These are phyloP conservation scores for Nakaseomyces nivariensis DNA, from an alignment of 1,139 yeast genomes.

Conservation along the genomic window DNA sequence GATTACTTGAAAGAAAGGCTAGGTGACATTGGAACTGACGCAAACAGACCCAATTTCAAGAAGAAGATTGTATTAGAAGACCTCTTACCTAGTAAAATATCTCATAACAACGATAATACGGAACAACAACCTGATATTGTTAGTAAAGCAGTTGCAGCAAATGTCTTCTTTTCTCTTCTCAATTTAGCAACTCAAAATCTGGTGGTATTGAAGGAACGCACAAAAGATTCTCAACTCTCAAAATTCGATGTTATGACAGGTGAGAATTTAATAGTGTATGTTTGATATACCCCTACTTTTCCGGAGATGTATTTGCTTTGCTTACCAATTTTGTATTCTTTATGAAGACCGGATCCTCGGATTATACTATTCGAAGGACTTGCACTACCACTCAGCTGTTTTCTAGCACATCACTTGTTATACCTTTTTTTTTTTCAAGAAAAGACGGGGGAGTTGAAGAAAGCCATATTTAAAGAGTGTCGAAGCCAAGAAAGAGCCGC, in stretches of 20 bases:
- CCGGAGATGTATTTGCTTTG: too few species aligned
- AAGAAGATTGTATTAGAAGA: conserved; percentile 21
- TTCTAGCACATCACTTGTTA: too few species aligned
- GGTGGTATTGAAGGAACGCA: conserved; percentile 7
- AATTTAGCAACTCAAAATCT: conserved; percentile 23
- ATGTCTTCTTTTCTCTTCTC: conserved; percentile 25
- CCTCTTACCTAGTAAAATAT: conserved; percentile 21
- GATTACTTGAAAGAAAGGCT: conserved; percentile 22
- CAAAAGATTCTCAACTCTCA: neutral
- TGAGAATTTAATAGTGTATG: conserved; percentile 1
- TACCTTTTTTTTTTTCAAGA: too few species aligned
- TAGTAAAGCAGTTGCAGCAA: conserved; percentile 23
- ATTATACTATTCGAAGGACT: too few species aligned
- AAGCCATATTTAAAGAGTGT: neutral
- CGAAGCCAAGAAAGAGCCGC: neutral
- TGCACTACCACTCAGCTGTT: too few species aligned
- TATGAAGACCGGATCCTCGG: too few species aligned
- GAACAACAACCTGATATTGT: conserved; percentile 6
- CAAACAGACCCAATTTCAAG: conserved; percentile 11
- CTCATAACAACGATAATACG: conserved; percentile 5
- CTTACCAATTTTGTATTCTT: too few species aligned
- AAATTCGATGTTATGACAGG: conserved; percentile 4
- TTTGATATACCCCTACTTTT: neutral
- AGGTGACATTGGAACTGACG: conserved; percentile 13
- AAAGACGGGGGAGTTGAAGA: neutral